phyloP scores from a whole-genome alignment of 331 rosid genomes.

The Dryas integrifolia region DNA sequence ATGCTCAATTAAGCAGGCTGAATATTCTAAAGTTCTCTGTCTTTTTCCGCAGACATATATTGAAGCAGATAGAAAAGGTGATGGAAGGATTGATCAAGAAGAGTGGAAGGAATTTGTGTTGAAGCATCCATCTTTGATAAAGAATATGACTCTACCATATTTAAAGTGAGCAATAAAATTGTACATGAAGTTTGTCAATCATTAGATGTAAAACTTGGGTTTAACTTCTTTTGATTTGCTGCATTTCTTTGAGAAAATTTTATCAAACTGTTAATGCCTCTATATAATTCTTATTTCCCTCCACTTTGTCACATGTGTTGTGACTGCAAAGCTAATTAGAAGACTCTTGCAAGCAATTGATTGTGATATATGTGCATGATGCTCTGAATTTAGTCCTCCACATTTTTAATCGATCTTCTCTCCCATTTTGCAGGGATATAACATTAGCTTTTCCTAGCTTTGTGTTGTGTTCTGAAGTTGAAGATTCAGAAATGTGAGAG shows the following conservation, averaged over 20 bases:
- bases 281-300: too few relatives aligned
- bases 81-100: conserved; percentile 80
- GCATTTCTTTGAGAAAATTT: too few relatives aligned
- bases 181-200: conserved; percentile 4
- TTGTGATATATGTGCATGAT: background rate
- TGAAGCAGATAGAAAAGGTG: conserved; percentile 75
- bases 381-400: background rate
- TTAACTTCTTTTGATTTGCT: background rate
- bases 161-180: conserved; percentile 51
- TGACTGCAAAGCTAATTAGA: background rate
- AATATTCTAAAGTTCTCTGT: background rate
- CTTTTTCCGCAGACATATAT: conserved; percentile 55
- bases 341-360: background rate
- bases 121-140: conserved; percentile 72
- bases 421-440: conserved; percentile 63
- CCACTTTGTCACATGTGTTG: background rate
- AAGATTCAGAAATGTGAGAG: conserved; percentile 44
- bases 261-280: too few relatives aligned
- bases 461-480: conserved; percentile 50
- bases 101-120: conserved; percentile 87
- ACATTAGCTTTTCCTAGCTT: conserved; percentile 86
- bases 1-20: background rate
- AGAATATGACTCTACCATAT: conserved; percentile 93
- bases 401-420: background rate
- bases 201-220: background rate